A percentile compares a stretch with the other conserved stretches of the same genome.
Conservation (phyloP, 192 early-diverging fungal species). For the Coemansia sp. region DNA sequence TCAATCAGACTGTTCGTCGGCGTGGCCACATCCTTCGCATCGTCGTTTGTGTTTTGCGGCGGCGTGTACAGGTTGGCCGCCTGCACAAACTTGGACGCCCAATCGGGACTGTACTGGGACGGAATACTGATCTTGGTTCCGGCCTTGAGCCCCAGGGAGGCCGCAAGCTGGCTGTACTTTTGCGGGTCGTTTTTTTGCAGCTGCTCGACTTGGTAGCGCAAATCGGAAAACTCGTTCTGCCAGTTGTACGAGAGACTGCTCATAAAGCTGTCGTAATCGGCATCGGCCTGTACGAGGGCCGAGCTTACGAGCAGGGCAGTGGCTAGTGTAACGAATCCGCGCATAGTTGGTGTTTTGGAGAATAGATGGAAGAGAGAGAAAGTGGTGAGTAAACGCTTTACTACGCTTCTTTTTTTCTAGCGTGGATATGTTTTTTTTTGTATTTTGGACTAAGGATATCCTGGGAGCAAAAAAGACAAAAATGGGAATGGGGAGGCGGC, state of each 20-base stretch:
- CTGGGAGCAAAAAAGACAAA: no score
- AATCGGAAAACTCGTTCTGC: conserved; percentile 45
- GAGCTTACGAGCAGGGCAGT: background rate
- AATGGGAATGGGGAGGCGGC: background rate
- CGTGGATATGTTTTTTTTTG: background rate
- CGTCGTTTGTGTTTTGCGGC: background rate
- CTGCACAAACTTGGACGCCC: conserved; percentile 44
- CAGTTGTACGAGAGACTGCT: conserved; percentile 47
- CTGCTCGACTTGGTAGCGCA: conserved; percentile 42
- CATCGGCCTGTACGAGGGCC: background rate
- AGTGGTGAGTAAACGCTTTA: background rate
- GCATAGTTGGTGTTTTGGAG: conserved; percentile 3
- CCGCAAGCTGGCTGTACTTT: conserved; percentile 30
- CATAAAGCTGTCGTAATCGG: conserved; percentile 32
- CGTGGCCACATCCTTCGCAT: background rate
- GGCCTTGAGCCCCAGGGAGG: conserved; percentile 25
- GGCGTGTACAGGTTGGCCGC: conserved; percentile 41
- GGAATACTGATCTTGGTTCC: conserved; percentile 25
- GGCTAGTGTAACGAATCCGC: background rate
- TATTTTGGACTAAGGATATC: background rate
- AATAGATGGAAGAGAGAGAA: background rate
- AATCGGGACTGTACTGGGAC: conserved; percentile 21
- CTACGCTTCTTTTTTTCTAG: background rate
- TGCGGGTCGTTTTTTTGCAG: conserved; percentile 35
- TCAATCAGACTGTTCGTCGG: background rate